Evolutionary conservation across 225 moss, liverwort and hornwort species (phyloP).

Genomic region (Marchantia paleacea): DNA sequence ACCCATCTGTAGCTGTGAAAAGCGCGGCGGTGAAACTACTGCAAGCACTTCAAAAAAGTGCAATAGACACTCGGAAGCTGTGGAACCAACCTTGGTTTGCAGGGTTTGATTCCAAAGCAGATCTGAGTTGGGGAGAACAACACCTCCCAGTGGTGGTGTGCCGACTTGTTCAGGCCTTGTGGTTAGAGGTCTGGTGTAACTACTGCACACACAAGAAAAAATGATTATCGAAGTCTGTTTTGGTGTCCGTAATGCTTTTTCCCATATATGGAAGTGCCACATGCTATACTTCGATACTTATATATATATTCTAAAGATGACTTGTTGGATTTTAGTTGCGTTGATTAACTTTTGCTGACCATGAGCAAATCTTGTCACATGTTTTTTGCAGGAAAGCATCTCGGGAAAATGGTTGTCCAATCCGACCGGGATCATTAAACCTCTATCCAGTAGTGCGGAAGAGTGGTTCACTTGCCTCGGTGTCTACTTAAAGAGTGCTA

Average conservation of each 20-base stretch:
- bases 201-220: neutral
- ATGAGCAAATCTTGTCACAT: neutral
- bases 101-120: neutral
- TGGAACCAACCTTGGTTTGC: neutral
- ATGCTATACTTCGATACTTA: neutral
- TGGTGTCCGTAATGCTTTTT: neutral
- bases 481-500: slow-evolving; percentile 22
- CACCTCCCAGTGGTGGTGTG: slow-evolving; percentile 23
- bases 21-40: slow-evolving; percentile 29
- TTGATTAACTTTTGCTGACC: too few species aligned
- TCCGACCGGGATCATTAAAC: neutral
- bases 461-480: slow-evolving; percentile 33
- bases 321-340: too few species aligned
- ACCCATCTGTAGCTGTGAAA: slow-evolving; percentile 45
- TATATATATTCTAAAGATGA: neutral
- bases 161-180: slow-evolving; percentile 31
- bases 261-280: neutral
- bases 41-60: slow-evolving; percentile 22
- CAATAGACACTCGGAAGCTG: slow-evolving; percentile 1
- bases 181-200: slow-evolving; percentile 22
- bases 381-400: slow-evolving; percentile 26
- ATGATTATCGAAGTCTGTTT: neutral
- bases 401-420: slow-evolving; percentile 21
- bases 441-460: slow-evolving; percentile 8
- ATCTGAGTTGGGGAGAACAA: slow-evolving; percentile 29